Base-by-base conservation (phyloP, 2,329 filamentous ascomycete species). In the Myotisia sp. region DNA sequence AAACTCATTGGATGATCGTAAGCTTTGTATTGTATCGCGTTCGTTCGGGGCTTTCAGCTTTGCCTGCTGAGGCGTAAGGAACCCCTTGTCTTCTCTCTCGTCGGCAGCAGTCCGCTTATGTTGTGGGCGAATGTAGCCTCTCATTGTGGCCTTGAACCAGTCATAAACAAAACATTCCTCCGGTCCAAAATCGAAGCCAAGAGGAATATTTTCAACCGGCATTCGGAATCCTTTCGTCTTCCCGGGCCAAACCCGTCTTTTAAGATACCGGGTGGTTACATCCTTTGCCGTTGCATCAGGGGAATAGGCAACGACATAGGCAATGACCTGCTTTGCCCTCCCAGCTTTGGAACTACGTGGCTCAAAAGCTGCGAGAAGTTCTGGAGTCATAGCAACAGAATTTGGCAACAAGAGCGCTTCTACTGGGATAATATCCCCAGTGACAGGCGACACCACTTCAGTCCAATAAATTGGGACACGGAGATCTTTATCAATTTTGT, bases 391-490 rank as follows among this genome's bases (percentile, higher is more conserved):
- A 1, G 77, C 81, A 13, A 90, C 65, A 2, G 78, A 49, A 14
- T 69, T 72, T 36, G 73, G 76, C 33, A 69, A 56, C 19, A 85
- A 71, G 4, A 83, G 63, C 0, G 82, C 68, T 38, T 93, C 86
- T 2, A 94, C 78, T 0, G 85, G 69, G 6, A 90, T 68, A 37
- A 80, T 85, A 31, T 74, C 82, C 35, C 82, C 73, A 0, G 82
- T 87, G 3, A 83, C 67, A 2, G 84, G 79, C 0, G 86, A 94
- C 2, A 90, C 64, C 2, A 82, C 79, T 54, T 98, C 90, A 0
- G 80, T 79, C 90, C 90, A 98, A 54, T 95, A 95, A 33, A 81
- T 79, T 1, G 90, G 86, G 44, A 78, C 90, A 2, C 76, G 72
- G 18, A 94, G 65, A 44, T 92, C 85, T 13, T 68, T 65, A 46